phyloP scores from a whole-genome alignment of 2,329 filamentous ascomycete genomes.

The Colletotrichum aenigma region DNA sequence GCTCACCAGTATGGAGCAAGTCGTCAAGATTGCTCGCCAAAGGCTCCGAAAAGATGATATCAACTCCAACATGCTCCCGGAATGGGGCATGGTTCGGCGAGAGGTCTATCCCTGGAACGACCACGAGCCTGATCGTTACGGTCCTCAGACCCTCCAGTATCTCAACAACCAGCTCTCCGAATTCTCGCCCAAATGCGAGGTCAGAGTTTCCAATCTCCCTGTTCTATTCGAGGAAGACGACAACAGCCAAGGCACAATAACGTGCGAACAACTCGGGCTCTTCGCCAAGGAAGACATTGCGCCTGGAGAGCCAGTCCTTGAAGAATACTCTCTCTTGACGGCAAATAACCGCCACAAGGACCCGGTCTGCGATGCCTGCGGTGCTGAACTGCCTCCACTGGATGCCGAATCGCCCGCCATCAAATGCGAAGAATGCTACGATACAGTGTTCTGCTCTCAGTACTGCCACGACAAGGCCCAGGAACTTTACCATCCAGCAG shows the following conservation, averaged over 20 bases:
- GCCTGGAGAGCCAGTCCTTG: conserved; percentile 76
- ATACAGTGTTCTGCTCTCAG: conserved; percentile 70
- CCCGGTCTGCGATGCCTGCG: conserved; percentile 88
- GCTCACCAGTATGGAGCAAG: conserved; percentile 54
- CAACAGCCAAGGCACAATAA: conserved; percentile 53
- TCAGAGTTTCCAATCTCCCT: conserved; percentile 77
- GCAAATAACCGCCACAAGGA: conserved; percentile 90
- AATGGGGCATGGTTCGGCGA: conserved; percentile 71
- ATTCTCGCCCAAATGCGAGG: conserved; percentile 82
- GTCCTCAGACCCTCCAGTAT: conserved; percentile 68
- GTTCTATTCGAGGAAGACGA: conserved; percentile 65
- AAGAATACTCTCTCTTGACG: conserved; percentile 85
- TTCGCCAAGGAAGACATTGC: conserved; percentile 85
- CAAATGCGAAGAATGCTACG: conserved; percentile 64
- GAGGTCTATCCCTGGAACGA: conserved; percentile 75
- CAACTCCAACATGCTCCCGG: conserved; percentile 64
- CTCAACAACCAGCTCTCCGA: conserved; percentile 73
- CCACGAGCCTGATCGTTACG: conserved; percentile 73
- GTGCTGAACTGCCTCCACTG: conserved; percentile 70
- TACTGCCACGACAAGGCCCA: conserved; percentile 63
- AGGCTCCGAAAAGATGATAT: conserved; percentile 51
- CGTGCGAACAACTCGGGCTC: conserved; percentile 81
- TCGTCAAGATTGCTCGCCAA: conserved; percentile 56
- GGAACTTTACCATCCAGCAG: conserved; percentile 65
- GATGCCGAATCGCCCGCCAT: conserved; percentile 51